Percentiles rank a stretch among this genome's conserved stretches.
Conservation (phyloP, 2,329 filamentous ascomycete genomes). For the Diaporthe vexans region DNA sequence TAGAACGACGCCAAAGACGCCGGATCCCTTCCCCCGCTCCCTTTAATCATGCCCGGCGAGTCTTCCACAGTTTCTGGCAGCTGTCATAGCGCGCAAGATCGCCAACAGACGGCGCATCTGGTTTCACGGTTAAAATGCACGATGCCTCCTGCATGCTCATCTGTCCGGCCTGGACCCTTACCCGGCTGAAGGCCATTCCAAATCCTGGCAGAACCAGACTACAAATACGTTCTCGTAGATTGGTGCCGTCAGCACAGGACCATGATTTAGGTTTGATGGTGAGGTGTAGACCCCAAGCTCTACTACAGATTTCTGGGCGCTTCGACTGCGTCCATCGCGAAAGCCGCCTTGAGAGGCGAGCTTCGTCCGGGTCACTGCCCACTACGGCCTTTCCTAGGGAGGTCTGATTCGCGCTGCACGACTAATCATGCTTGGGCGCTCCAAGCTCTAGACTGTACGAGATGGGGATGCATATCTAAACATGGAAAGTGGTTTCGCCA, state of each 20-base stretch:
- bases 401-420: background rate
- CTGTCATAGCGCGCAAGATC: conserved; percentile 34
- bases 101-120: conserved; percentile 27
- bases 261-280: conserved; percentile 21
- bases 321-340: background rate
- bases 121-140: conserved; percentile 30
- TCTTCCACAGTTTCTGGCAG: conserved; percentile 26
- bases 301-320: background rate
- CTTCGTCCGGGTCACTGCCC: conserved; percentile 7
- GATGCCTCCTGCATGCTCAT: conserved; percentile 27
- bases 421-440: background rate
- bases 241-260: background rate
- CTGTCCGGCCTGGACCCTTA: conserved; percentile 8
- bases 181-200: conserved; percentile 19
- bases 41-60: conserved; percentile 26
- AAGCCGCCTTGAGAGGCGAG: background rate
- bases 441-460: background rate
- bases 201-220: background rate
- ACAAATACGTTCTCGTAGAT: background rate
- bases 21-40: conserved; percentile 23
- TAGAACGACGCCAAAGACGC: conserved; percentile 25
- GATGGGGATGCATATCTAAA: background rate
- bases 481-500: background rate
- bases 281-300: background rate
- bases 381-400: background rate